A percentile compares a stretch with the other conserved stretches of the same genome.
Conservation (phyloP, 495 filamentous ascomycete species). For the Aspergillus nidulans region DNA sequence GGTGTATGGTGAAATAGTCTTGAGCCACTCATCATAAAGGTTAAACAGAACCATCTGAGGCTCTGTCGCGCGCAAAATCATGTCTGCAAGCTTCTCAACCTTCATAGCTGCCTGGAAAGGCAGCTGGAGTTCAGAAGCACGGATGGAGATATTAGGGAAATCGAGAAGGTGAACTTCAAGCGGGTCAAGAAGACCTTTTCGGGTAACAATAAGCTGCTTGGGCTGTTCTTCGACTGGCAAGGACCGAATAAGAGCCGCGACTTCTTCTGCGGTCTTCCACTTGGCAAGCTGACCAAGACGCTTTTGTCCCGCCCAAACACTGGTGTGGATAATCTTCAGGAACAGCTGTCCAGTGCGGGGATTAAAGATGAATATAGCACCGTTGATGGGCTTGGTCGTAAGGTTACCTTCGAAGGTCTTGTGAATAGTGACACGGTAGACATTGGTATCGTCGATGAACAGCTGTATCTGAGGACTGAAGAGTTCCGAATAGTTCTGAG, state of each 20-base stretch:
- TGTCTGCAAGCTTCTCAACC: constrained; percentile 97
- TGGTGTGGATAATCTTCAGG: constrained; percentile 99
- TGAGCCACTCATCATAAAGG: constrained; percentile 98
- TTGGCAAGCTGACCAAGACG: constrained; percentile 98
- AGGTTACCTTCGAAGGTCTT: constrained; percentile 99
- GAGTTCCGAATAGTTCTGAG: constrained; percentile 98
- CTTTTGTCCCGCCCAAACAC: constrained; percentile 99
- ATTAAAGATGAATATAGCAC: constrained; percentile 99
- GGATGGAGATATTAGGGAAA: constrained; percentile 99
- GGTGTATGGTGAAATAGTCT: constrained; percentile 97
- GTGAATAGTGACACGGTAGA: constrained; percentile 99
- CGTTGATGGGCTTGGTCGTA: constrained; percentile 99
- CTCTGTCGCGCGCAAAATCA: constrained; percentile 97
- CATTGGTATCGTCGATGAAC: constrained; percentile 99
- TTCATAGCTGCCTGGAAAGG: constrained; percentile 99
- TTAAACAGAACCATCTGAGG: constrained; percentile 99
- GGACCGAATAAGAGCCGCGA: constrained; percentile 93
- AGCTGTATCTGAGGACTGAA: constrained; percentile 99
- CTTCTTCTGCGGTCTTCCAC: constrained; percentile 99
- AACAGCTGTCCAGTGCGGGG: constrained; percentile 96
- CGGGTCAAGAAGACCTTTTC: constrained; percentile 95
- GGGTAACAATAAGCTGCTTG: constrained; percentile 96
- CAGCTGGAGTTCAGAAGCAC: constrained; percentile 93
- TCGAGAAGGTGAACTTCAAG: constrained; percentile 96
- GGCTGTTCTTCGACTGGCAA: constrained; percentile 98